Conservation (phyloP, 495 filamentous ascomycete genomes). For the Darksidea phi region DNA sequence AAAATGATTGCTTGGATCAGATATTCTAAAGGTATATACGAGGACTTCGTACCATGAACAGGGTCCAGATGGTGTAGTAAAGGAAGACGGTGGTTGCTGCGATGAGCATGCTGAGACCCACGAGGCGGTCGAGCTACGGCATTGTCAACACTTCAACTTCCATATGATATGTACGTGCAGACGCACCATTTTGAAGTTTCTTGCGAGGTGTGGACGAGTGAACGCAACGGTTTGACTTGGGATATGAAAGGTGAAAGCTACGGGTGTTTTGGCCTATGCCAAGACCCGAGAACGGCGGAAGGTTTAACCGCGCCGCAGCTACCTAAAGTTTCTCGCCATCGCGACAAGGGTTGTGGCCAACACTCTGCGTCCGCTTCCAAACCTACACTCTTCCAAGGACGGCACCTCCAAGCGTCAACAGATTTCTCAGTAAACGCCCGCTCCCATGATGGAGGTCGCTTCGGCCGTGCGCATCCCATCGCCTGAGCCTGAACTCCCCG, state of each 20-base stretch:
- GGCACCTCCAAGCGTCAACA: neutral
- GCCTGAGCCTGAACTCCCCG: slow-evolving; percentile 34
- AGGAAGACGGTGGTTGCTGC: slow-evolving; percentile 92
- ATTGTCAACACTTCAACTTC: slow-evolving; percentile 15
- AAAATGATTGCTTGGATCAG: neutral
- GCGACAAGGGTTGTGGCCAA: neutral
- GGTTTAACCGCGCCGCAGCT: neutral
- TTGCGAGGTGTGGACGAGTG: neutral
- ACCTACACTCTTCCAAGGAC: neutral
- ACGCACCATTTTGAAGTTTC: slow-evolving; percentile 19
- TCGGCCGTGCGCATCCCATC: slow-evolving; percentile 36
- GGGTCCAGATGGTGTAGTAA: slow-evolving; percentile 97
- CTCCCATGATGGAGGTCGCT: slow-evolving; percentile 25
- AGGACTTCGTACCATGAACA: slow-evolving; percentile 74
- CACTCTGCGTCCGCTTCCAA: neutral
- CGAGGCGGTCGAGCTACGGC: slow-evolving; percentile 84
- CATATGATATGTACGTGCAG: neutral
- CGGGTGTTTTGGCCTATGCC: slow-evolving; percentile 14
- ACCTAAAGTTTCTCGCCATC: slow-evolving; percentile 3
- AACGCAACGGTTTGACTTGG: neutral
- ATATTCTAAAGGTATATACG: neutral
- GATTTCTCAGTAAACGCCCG: too few species aligned
- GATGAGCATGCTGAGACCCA: slow-evolving; percentile 97
- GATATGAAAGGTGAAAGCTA: neutral
- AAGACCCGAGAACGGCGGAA: slow-evolving; percentile 1